Evolutionary conservation across 2,329 filamentous ascomycete species (phyloP).

Genomic region (Fusarium succisae): DNA sequence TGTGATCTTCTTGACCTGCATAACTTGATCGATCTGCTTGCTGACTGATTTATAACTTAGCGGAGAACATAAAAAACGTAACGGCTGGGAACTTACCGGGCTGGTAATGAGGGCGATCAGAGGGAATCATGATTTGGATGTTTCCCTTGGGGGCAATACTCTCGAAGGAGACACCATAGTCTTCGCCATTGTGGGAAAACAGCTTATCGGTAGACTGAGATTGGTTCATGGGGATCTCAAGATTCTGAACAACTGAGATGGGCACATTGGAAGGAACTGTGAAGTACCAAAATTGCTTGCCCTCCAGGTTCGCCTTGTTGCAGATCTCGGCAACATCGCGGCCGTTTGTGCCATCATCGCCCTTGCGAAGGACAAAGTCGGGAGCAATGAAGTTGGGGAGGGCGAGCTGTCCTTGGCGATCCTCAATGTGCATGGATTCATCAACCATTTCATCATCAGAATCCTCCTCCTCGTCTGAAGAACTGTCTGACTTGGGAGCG

Average conservation of each 20-base stretch:
- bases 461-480: slow-evolving; percentile 42
- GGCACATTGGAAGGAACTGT: slow-evolving; percentile 75
- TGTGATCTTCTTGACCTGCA: slow-evolving; percentile 73
- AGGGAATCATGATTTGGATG: slow-evolving; percentile 70
- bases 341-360: slow-evolving; percentile 49
- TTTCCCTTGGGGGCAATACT: slow-evolving; percentile 58
- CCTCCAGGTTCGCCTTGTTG: slow-evolving; percentile 65
- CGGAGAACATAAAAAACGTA: not conserved
- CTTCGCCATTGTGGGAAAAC: slow-evolving; percentile 69
- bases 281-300: slow-evolving; percentile 85
- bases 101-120: slow-evolving; percentile 63
- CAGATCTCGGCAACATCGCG: slow-evolving; percentile 65
- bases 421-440: slow-evolving; percentile 52
- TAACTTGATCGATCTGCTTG: slow-evolving; percentile 63
- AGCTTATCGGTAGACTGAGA: slow-evolving; percentile 62
- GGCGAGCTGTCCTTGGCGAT: slow-evolving; percentile 51
- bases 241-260: slow-evolving; percentile 71
- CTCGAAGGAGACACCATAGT: slow-evolving; percentile 69
- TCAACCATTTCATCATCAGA: slow-evolving; percentile 48
- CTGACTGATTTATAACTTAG: slow-evolving; percentile 35
- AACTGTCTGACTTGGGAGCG: slow-evolving; percentile 25
- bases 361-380: slow-evolving; percentile 64
- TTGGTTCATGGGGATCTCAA: slow-evolving; percentile 68
- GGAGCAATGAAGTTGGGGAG: slow-evolving; percentile 58
- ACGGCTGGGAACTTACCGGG: slow-evolving; percentile 55